phyloP scores from a whole-genome alignment of 495 filamentous ascomycete species.

The Annulohypoxylon nitens region DNA sequence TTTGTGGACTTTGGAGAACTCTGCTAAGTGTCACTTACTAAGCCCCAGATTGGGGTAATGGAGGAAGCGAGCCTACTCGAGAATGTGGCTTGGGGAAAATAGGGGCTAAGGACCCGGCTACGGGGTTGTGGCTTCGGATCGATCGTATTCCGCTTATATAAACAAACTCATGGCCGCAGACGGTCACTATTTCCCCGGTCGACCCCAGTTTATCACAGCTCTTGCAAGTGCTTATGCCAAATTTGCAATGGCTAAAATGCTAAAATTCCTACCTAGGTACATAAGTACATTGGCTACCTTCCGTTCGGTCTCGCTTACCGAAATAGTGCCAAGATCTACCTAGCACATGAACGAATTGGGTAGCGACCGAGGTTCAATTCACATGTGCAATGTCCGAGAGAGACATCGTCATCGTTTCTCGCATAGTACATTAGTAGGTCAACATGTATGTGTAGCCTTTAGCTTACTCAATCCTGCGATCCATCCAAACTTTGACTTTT shows the following conservation, averaged over 20 bases:
- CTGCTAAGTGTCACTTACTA: not conserved
- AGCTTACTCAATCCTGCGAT: conserved; percentile 34
- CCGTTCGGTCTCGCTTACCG: conserved; percentile 29
- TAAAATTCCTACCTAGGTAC: not conserved
- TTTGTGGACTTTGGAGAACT: not conserved
- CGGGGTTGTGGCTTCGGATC: not conserved
- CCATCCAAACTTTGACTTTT: conserved; percentile 14
- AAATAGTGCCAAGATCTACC: conserved; percentile 18
- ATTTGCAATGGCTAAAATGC: not conserved
- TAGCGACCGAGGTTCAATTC: conserved; percentile 51
- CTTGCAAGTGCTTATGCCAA: not conserved
- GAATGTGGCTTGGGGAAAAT: conserved; percentile 9
- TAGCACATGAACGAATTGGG: conserved; percentile 40
- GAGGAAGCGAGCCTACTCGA: no score
- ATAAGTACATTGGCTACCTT: not conserved
- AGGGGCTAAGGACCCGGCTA: not conserved
- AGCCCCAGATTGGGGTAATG: not conserved
- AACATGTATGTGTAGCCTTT: conserved; percentile 8
- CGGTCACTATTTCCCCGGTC: not conserved
- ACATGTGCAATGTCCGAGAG: conserved; percentile 44
- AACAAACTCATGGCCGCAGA: not conserved
- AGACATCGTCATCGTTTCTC: conserved; percentile 45
- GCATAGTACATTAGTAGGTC: conserved; percentile 2
- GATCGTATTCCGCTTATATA: not conserved
- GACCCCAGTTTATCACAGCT: not conserved